Conservation (phyloP, 306 rosid species). For the Trifolium subterraneum region DNA sequence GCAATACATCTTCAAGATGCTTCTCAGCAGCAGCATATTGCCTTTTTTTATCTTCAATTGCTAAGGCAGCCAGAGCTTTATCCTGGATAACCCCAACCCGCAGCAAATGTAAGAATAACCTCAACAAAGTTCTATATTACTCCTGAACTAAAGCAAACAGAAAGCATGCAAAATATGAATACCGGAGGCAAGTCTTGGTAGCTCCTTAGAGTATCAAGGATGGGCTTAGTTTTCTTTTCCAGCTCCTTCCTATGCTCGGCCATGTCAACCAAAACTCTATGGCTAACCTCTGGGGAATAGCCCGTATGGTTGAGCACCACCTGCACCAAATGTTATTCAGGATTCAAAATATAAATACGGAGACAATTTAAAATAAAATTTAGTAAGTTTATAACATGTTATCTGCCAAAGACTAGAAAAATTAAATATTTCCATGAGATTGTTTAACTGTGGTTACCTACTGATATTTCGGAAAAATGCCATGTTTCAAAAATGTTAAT, state of each 20-base stretch:
- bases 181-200: slow-evolving; percentile 97
- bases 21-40: slow-evolving; percentile 93
- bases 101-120: slow-evolving; percentile 29
- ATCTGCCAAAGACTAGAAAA: no score
- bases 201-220: slow-evolving; percentile 85
- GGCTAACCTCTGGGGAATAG: slow-evolving; percentile 87
- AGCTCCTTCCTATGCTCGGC: slow-evolving; percentile 89
- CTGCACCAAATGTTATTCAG: slow-evolving; percentile 48
- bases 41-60: slow-evolving; percentile 96
- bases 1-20: slow-evolving; percentile 90
- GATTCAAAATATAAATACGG: no score
- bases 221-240: slow-evolving; percentile 95
- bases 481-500: slow-evolving; percentile 8
- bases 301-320: slow-evolving; percentile 80
- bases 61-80: slow-evolving; percentile 95
- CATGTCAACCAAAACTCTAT: slow-evolving; percentile 80
- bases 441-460: no score
- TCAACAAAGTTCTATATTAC: slow-evolving; percentile 1
- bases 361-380: no score
- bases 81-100: slow-evolving; percentile 60
- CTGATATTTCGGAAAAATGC: no score
- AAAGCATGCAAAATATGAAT: slow-evolving; percentile 29
- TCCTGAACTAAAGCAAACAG: slow-evolving; percentile 8
- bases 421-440: no score
- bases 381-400: no score